phyloP scores from a whole-genome alignment of 225 moss, liverwort and hornwort genomes.

The Lunularia cruciata region DNA sequence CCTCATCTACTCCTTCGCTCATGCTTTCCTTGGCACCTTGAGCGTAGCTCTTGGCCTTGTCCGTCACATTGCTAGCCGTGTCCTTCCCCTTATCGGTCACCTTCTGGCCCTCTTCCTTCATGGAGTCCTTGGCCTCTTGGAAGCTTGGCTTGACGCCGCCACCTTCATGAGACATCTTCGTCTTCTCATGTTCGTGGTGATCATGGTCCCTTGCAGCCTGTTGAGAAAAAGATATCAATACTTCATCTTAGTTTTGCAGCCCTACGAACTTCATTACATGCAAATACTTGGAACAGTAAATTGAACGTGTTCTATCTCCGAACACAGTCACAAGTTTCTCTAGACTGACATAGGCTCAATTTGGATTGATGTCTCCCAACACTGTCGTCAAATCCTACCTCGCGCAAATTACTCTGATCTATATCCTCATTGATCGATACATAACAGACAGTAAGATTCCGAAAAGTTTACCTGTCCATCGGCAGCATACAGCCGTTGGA shows the following conservation, averaged over 20 bases:
- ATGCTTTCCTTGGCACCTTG: neutral
- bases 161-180: slow-evolving; percentile 40
- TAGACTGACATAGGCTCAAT: too few relatives aligned
- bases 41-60: slow-evolving; percentile 11
- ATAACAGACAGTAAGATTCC: too few relatives aligned
- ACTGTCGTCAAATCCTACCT: too few relatives aligned
- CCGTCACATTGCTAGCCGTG: neutral
- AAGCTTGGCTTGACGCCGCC: slow-evolving; percentile 22
- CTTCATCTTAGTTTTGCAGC: too few relatives aligned
- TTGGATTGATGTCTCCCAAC: too few relatives aligned
- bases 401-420: too few relatives aligned
- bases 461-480: slow-evolving; percentile 30
- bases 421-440: too few relatives aligned
- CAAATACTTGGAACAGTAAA: too few relatives aligned
- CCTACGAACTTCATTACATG: too few relatives aligned
- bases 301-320: too few relatives aligned
- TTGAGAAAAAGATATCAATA: neutral
- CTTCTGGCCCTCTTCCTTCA: slow-evolving; percentile 23
- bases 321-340: too few relatives aligned
- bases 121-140: slow-evolving; percentile 12
- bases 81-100: neutral
- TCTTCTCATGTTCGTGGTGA: slow-evolving; percentile 28
- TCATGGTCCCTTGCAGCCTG: slow-evolving; percentile 29
- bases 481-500: slow-evolving; percentile 22
- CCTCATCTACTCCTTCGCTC: neutral